phyloP scores from a whole-genome alignment of 257 asterid species.

The Solanum gracilifrons region DNA sequence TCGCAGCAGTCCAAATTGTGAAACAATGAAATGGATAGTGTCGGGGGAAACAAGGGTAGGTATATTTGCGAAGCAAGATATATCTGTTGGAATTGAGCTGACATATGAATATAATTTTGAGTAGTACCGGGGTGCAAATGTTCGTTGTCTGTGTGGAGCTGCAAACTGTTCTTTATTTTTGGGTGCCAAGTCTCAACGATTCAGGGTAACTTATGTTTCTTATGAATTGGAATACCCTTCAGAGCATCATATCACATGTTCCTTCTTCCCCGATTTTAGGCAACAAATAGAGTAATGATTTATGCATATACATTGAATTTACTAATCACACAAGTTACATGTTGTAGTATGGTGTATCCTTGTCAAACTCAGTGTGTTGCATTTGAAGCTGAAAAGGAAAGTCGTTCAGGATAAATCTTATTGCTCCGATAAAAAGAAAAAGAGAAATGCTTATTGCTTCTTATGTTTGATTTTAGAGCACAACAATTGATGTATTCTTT shows the following conservation, averaged over 20 bases:
- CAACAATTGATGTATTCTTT: no score
- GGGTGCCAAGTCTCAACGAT: slow-evolving; percentile 91
- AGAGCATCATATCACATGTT: no score
- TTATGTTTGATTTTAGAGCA: not conserved
- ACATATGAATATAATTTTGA: slow-evolving; percentile 76
- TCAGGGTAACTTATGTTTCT: slow-evolving; percentile 40
- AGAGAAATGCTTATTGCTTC: not conserved
- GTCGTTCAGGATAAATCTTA: no score
- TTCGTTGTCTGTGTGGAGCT: slow-evolving; percentile 87
- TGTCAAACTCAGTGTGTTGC: not conserved
- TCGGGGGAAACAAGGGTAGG: slow-evolving; percentile 81
- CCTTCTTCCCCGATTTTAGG: not conserved
- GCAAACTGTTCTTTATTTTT: slow-evolving; percentile 77
- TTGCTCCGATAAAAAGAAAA: no score
- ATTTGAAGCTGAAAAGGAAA: not conserved
- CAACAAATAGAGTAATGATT: not conserved
- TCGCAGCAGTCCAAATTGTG: slow-evolving; percentile 79
- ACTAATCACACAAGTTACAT: not conserved
- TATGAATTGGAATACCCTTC: not conserved
- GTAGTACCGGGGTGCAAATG: slow-evolving; percentile 90
- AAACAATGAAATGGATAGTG: slow-evolving; percentile 23
- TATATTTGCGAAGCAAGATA: slow-evolving; percentile 67
- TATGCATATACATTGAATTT: not conserved
- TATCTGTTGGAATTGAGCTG: slow-evolving; percentile 56
- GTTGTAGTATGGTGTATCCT: not conserved